Evolutionary conservation across 768 basidiomycete genomes (phyloP).

Genomic region (Gloeopeniophorella convolvens): DNA sequence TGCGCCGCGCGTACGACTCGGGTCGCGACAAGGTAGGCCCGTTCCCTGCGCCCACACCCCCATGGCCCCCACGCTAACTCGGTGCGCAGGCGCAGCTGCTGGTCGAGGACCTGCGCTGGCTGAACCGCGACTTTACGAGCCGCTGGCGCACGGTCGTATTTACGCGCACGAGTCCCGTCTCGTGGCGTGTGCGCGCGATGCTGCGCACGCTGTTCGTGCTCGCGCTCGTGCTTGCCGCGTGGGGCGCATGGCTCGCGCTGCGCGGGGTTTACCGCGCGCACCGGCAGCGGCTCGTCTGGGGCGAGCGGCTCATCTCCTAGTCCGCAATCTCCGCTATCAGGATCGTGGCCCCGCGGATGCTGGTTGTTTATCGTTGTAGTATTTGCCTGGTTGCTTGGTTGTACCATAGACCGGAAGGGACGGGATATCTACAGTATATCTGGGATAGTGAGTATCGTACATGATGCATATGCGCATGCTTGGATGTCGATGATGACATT

Average conservation of each 20-base stretch:
- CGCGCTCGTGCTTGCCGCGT: conserved; percentile 54
- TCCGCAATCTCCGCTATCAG: too few relatives aligned
- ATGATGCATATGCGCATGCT: too few relatives aligned
- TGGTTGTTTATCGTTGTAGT: too few relatives aligned
- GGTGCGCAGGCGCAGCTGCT: conserved; percentile 55
- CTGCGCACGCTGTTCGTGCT: conserved; percentile 37
- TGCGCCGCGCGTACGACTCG: conserved; percentile 62
- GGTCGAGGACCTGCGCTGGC: conserved; percentile 61
- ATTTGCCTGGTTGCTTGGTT: too few relatives aligned
- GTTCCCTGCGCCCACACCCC: not conserved
- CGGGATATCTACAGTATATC: too few relatives aligned
- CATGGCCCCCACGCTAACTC: not conserved
- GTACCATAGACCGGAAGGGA: too few relatives aligned
- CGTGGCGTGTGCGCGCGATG: conserved; percentile 59
- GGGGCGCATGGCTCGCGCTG: conserved; percentile 53
- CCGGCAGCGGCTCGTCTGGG: conserved; percentile 74
- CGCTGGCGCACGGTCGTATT: conserved; percentile 70
- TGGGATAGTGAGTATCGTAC: too few relatives aligned
- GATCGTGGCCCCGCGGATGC: too few relatives aligned
- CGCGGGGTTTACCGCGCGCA: conserved; percentile 70
- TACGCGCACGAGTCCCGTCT: conserved; percentile 65
- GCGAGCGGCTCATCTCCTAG: conserved; percentile 68
- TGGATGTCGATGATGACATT: too few relatives aligned
- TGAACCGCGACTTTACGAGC: conserved; percentile 75
- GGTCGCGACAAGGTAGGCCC: conserved; percentile 55